Percentiles rank a stretch among this genome's conserved stretches.
phyloP scores from a whole-genome alignment of 176 grass and related monocot genomes.

The Coix lacrymajobi region DNA sequence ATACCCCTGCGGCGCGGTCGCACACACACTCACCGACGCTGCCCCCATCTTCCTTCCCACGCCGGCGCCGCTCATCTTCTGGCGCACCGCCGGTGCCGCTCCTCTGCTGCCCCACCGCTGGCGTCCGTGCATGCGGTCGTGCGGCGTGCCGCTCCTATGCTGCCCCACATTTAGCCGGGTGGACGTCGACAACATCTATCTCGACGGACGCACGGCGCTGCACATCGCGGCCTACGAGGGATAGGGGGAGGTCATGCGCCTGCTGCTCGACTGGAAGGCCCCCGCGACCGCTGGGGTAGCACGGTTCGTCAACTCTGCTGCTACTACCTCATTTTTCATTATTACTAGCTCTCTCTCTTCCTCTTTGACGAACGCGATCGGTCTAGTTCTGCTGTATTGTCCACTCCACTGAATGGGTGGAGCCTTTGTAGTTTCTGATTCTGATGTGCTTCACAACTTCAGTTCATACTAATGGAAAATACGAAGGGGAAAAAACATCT shows the following conservation, averaged over 20 bases:
- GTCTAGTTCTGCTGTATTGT: neutral
- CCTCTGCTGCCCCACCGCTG: too few relatives aligned
- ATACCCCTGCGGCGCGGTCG: too few relatives aligned
- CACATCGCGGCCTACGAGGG: slow-evolving; percentile 93
- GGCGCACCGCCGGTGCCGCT: too few relatives aligned
- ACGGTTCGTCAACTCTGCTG: slow-evolving; percentile 39
- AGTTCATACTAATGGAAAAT: neutral
- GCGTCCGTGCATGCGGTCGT: too few relatives aligned
- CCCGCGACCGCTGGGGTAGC: slow-evolving; percentile 89
- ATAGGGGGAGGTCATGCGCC: slow-evolving; percentile 56
- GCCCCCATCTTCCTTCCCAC: too few relatives aligned
- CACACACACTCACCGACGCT: too few relatives aligned
- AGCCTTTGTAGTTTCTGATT: neutral
- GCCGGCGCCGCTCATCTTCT: too few relatives aligned
- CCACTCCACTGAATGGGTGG: neutral
- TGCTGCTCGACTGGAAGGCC: slow-evolving; percentile 78
- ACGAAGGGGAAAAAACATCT: neutral
- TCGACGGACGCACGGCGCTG: slow-evolving; percentile 91
- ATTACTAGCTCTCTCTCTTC: neutral
- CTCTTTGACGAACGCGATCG: neutral
- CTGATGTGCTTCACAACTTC: neutral
- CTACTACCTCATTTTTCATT: neutral
- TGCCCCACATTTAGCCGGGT: too few relatives aligned
- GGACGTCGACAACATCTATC: slow-evolving; percentile 94
- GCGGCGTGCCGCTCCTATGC: too few relatives aligned